These are phyloP conservation scores for Tremella fuciformis DNA, from an alignment of 768 basidiomycete species.

Conservation along the genomic window DNA sequence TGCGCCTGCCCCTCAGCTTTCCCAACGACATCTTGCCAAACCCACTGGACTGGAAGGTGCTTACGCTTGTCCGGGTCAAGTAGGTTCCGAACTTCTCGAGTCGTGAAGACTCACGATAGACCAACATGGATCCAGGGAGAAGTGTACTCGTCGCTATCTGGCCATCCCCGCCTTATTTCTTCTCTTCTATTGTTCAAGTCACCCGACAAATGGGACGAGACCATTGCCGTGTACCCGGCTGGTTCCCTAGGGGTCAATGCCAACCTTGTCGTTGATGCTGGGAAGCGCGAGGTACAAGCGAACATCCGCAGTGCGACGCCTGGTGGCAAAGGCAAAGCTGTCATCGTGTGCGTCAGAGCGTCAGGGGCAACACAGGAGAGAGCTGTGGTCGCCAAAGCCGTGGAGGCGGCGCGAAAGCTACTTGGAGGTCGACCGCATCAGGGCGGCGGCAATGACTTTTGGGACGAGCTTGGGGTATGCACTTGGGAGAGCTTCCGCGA, in stretches of 20 bases:
- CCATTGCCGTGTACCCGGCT: conserved; percentile 26
- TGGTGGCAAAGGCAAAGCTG: conserved; percentile 11
- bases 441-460: conserved; percentile 6
- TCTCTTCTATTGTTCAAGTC: conserved; percentile 27
- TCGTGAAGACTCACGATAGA: conserved; percentile 9
- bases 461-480: conserved; percentile 38
- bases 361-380: conserved; percentile 6
- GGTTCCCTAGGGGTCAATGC: conserved; percentile 16
- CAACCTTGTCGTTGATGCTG: conserved; percentile 20
- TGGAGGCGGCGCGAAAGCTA: conserved; percentile 23
- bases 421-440: conserved; percentile 8
- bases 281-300: background rate
- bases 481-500: conserved; percentile 35
- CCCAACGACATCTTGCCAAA: no score
- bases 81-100: background rate
- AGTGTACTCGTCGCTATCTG: conserved; percentile 5
- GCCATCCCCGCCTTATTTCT: conserved; percentile 23
- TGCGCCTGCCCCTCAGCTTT: no score
- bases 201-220: conserved; percentile 11
- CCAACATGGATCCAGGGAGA: conserved; percentile 30
- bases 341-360: conserved; percentile 19
- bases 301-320: conserved; percentile 17
- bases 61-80: conserved; percentile 12
- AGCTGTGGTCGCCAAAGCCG: conserved; percentile 19
- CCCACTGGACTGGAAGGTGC: conserved; percentile 2